Evolutionary conservation across 176 grass and related monocot genomes (phyloP).

Genomic region (Bolboschoenus planiculmis): DNA sequence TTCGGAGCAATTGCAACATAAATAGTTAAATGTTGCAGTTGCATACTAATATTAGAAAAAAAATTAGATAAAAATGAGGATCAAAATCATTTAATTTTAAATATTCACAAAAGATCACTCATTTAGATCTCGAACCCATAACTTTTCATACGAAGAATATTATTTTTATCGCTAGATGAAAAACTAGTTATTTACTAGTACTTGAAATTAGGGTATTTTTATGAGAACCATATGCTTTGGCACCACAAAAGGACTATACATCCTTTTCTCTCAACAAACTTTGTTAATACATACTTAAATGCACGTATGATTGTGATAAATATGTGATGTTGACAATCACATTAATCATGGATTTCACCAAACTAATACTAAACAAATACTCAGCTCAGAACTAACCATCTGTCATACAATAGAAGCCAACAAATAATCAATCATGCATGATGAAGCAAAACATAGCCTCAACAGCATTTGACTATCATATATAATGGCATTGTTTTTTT

Average conservation of each 20-base stretch:
- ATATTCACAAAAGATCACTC: no score
- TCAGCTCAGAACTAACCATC: neutral
- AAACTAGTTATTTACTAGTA: no score
- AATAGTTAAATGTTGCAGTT: no score
- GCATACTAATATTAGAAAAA: no score
- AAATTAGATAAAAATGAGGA: no score
- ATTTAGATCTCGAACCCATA: no score
- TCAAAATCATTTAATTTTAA: no score
- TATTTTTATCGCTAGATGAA: no score
- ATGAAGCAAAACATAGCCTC: neutral
- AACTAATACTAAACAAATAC: constrained; percentile 13
- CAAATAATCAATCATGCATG: no score
- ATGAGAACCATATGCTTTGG: neutral
- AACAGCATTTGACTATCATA: neutral
- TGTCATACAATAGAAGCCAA: neutral
- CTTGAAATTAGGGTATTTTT: no score
- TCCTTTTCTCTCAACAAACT: neutral
- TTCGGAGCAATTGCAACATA: no score
- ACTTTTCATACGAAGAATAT: no score
- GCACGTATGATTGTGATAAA: neutral
- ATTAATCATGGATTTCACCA: constrained; percentile 5
- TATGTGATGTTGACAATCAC: neutral
- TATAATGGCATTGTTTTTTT: neutral
- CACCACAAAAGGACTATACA: neutral
- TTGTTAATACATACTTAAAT: neutral